phyloP scores from a whole-genome alignment of 208 protist genomes.

The Acanthamoeba sp. region DNA sequence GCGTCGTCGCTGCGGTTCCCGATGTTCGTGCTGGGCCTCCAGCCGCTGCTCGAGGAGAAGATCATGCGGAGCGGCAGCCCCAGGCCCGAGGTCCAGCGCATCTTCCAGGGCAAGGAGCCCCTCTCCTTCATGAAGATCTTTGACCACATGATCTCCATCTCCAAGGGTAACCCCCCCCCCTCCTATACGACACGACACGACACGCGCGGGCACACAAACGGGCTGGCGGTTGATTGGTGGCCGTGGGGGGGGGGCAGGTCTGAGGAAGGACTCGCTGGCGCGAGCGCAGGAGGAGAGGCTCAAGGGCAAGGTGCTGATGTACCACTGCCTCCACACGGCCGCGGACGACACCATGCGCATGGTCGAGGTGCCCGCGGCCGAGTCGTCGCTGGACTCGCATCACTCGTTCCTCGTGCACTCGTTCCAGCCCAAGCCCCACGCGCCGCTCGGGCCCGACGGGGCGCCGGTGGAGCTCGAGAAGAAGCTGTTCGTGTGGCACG shows the following conservation, averaged over 20 bases:
- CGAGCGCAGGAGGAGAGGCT: conserved; percentile 22
- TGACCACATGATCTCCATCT: conserved; percentile 54
- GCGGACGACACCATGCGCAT: conserved; percentile 67
- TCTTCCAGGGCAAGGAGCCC: conserved; percentile 52
- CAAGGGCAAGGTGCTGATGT: conserved; percentile 65
- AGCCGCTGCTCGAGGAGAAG: conserved; percentile 64
- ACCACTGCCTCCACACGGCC: conserved; percentile 44
- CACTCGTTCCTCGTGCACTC: conserved; percentile 55
- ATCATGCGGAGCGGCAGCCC: conserved; percentile 41
- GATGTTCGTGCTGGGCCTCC: conserved; percentile 63
- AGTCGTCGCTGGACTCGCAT: conserved; percentile 39
- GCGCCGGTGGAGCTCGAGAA: conserved; percentile 30
- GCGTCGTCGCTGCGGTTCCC: conserved; percentile 61
- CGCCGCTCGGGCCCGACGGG: neutral
- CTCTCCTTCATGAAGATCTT: conserved; percentile 55
- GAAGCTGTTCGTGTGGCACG: conserved; percentile 69
- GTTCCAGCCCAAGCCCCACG: conserved; percentile 49
- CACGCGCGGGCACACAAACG: no score
- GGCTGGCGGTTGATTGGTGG: neutral
- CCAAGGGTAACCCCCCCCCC: neutral
- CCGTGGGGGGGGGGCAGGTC: no score
- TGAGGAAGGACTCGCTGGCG: conserved; percentile 41
- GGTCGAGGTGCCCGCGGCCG: conserved; percentile 33
- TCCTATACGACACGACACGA: no score
- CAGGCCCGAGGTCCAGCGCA: conserved; percentile 2